A percentile compares a stretch with the other conserved stretches of the same genome.
phyloP scores from a whole-genome alignment of 225 moss, liverwort and hornwort genomes.

The Thuidium tamariscinum region DNA sequence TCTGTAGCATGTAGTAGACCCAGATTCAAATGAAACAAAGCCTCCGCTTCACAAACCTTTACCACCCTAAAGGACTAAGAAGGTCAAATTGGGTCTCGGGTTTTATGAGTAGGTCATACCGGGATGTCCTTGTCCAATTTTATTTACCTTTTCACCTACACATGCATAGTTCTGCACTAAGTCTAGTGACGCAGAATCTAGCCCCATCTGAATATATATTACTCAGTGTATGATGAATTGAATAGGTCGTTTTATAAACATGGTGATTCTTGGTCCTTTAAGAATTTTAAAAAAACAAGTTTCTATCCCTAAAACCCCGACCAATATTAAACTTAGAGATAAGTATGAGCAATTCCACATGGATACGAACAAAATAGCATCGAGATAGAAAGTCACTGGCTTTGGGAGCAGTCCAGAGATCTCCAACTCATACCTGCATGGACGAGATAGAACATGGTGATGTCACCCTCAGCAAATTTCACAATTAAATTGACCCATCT shows the following conservation, averaged over 20 bases:
- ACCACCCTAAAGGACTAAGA: too few species aligned
- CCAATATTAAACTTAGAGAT: background rate
- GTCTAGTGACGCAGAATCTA: background rate
- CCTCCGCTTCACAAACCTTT: background rate
- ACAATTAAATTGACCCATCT: background rate
- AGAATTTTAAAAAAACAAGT: background rate
- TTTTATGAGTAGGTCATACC: background rate
- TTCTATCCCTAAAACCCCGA: background rate
- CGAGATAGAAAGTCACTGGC: conserved; percentile 20
- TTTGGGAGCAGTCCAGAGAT: conserved; percentile 42
- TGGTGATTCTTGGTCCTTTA: background rate
- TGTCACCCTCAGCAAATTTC: background rate
- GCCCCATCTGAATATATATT: too few species aligned
- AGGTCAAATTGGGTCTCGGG: background rate
- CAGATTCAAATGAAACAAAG: background rate
- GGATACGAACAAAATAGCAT: conserved; percentile 27
- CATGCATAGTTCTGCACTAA: background rate
- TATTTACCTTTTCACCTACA: background rate
- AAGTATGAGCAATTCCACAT: background rate
- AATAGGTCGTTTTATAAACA: background rate
- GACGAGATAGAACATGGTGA: background rate
- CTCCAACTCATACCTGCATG: conserved; percentile 47
- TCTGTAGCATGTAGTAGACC: background rate
- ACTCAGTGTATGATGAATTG: background rate
- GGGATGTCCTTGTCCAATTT: background rate